phyloP scores from a whole-genome alignment of 2,329 filamentous ascomycete genomes.

The Parafenestella ontariensis region DNA sequence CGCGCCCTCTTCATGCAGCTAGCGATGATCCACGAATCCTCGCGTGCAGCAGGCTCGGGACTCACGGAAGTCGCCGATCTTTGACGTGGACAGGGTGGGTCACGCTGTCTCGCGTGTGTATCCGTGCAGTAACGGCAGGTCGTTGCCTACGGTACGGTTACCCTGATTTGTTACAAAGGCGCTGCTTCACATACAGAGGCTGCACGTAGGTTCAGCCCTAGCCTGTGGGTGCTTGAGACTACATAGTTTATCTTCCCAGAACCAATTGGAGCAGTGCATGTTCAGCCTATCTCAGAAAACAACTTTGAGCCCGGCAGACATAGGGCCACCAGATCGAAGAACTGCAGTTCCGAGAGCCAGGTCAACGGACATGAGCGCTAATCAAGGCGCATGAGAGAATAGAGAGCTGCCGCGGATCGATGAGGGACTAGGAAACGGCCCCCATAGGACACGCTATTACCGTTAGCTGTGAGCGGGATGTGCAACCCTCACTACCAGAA shows the following conservation, averaged over 20 bases:
- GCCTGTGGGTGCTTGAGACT: constrained; percentile 23
- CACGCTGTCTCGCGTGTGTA: constrained; percentile 35
- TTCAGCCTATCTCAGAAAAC: constrained; percentile 17
- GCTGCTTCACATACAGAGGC: constrained; percentile 18
- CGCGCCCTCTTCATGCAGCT: constrained; percentile 23
- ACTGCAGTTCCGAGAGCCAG: constrained; percentile 21
- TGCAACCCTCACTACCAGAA: constrained; percentile 7
- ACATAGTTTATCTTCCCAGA: constrained; percentile 2
- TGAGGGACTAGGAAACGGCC: constrained; percentile 8
- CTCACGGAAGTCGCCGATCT: constrained; percentile 33
- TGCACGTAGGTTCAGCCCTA: constrained; percentile 14
- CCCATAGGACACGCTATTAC: background rate
- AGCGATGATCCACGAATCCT: constrained; percentile 20
- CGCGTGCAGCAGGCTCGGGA: constrained; percentile 8
- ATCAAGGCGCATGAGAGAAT: constrained; percentile 4
- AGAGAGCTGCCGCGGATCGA: constrained; percentile 3
- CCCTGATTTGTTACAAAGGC: constrained; percentile 31
- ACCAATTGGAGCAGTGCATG: constrained; percentile 14
- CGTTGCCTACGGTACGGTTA: constrained; percentile 16
- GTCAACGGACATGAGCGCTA: constrained; percentile 34
- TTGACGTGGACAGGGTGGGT: constrained; percentile 25
- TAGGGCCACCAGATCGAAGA: constrained; percentile 8
- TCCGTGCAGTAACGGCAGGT: constrained; percentile 31
- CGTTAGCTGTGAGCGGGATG: constrained; percentile 8
- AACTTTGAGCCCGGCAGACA: constrained; percentile 13